Evolutionary conservation across 31 red algal species (phyloP).

Genomic region (Porphyra umbilicalis): DNA sequence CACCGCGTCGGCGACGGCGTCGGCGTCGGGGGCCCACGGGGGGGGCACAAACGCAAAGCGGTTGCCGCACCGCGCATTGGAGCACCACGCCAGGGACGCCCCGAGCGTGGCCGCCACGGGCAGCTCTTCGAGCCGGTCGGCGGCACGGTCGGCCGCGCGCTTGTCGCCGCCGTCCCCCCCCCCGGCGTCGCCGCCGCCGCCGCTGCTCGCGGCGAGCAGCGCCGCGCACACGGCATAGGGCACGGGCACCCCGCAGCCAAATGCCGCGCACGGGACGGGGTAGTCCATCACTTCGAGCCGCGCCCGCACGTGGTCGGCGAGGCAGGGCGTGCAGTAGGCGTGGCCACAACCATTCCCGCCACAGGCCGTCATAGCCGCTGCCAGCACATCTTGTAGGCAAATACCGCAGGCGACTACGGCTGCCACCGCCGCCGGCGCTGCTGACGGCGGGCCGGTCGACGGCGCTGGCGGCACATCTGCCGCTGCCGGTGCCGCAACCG

Average conservation of each 20-base stretch:
- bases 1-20: neutral
- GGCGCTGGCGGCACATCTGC: too few relatives aligned
- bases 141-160: neutral
- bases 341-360: neutral
- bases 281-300: neutral
- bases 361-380: neutral
- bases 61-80: slow-evolving; percentile 1
- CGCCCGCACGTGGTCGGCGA: neutral
- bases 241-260: neutral
- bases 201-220: neutral
- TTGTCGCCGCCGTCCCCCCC: neutral
- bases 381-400: neutral
- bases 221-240: neutral
- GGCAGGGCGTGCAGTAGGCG: neutral
- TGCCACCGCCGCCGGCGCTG: too few relatives aligned
- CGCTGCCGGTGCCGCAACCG: too few relatives aligned
- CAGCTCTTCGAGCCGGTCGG: neutral
- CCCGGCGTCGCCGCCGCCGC: too few relatives aligned
- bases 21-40: neutral
- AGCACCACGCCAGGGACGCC: neutral
- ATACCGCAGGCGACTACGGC: neutral
- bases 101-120: neutral
- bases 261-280: slow-evolving; percentile 5
- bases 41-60: slow-evolving; percentile 2
- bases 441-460: too few relatives aligned